Conservation (phyloP, 805 yeast species). For the Saturnispora ahearnii region DNA sequence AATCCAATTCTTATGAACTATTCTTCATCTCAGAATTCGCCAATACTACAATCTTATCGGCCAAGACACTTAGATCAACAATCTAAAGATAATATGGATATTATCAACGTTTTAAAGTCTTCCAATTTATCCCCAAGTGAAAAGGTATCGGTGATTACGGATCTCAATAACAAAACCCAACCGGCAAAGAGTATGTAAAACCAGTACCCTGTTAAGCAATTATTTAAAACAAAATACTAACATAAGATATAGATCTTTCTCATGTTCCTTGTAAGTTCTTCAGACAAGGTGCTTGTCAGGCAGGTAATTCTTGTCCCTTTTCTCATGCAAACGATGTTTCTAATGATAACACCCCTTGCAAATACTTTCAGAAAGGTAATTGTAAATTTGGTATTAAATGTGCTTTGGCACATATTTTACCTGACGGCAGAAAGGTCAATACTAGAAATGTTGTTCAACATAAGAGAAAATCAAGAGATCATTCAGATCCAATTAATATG, state of each 20-base stretch:
- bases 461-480: background rate
- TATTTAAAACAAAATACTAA: background rate
- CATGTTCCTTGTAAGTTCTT: constrained; percentile 97
- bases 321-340: constrained; percentile 62
- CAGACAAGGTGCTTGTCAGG: constrained; percentile 89
- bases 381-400: constrained; percentile 93
- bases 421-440: constrained; percentile 81
- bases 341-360: constrained; percentile 62
- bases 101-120: constrained; percentile 15
- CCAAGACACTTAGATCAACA: background rate
- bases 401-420: constrained; percentile 84
- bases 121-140: constrained; percentile 17
- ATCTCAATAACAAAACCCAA: constrained; percentile 18
- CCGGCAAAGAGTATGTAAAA: constrained; percentile 20
- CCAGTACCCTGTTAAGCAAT: background rate
- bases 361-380: constrained; percentile 92
- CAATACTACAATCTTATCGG: background rate
- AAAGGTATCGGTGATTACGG: constrained; percentile 17
- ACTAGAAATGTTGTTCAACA: constrained; percentile 27
- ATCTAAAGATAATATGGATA: constrained; percentile 9
- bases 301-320: constrained; percentile 87
- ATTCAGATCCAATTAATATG: constrained; percentile 3
- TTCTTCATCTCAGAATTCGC: background rate
- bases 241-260: constrained; percentile 44
- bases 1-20: background rate